Conservation (phyloP, 2,329 filamentous ascomycete species). For the Leptographium wingfieldii region DNA sequence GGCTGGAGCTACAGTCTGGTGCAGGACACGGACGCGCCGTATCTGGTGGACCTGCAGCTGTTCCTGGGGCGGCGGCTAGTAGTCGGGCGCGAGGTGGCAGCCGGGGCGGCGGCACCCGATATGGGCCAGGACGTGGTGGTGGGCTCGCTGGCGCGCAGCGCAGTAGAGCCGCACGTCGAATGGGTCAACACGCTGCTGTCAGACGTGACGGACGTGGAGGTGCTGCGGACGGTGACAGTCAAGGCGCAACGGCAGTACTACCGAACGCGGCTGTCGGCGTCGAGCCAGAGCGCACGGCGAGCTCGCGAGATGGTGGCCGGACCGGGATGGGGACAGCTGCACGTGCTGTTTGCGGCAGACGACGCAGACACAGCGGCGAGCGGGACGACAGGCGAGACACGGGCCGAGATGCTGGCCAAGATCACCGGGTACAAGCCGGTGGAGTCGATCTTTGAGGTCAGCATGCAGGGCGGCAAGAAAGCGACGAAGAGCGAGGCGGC, state of each 20-base stretch:
- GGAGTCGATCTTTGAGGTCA: slow-evolving; percentile 95
- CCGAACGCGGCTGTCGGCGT: slow-evolving; percentile 80
- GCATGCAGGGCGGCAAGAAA: slow-evolving; percentile 55
- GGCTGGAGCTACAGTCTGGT: slow-evolving; percentile 96
- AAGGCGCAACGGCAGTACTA: slow-evolving; percentile 93
- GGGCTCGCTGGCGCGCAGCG: slow-evolving; percentile 59
- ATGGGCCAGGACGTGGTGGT: slow-evolving; percentile 77
- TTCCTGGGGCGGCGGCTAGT: slow-evolving; percentile 81
- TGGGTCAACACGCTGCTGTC: slow-evolving; percentile 68
- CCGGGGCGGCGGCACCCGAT: slow-evolving; percentile 27
- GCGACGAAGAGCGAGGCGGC: slow-evolving; percentile 49
- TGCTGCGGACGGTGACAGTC: slow-evolving; percentile 58
- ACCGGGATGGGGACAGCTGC: slow-evolving; percentile 59
- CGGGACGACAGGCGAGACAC: slow-evolving; percentile 35
- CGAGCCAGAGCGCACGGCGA: slow-evolving; percentile 78
- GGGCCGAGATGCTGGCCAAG: slow-evolving; percentile 75
- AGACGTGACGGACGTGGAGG: slow-evolving; percentile 61
- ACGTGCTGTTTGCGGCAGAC: slow-evolving; percentile 59
- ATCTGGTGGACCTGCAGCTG: slow-evolving; percentile 84
- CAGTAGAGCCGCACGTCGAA: slow-evolving; percentile 65
- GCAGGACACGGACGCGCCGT: slow-evolving; percentile 76
- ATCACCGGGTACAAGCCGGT: slow-evolving; percentile 80
- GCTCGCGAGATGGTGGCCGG: slow-evolving; percentile 64
- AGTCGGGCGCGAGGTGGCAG: slow-evolving; percentile 54
- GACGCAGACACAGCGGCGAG: neutral